Evolutionary conservation across 31 red algal genomes (phyloP).

Genomic region (Bonnemaisonia californica): DNA sequence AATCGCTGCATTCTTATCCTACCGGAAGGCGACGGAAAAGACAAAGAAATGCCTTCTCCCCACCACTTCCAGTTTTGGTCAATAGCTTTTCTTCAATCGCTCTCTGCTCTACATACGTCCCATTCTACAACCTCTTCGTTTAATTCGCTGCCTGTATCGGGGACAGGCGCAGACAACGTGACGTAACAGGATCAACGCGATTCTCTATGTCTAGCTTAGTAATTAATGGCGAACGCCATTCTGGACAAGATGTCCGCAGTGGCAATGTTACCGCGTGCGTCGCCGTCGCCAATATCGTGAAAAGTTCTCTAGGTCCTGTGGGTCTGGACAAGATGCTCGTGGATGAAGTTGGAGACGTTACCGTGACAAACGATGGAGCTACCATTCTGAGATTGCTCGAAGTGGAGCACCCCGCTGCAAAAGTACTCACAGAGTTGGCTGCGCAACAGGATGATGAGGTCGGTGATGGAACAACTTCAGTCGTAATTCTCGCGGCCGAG

Average conservation of each 20-base stretch:
- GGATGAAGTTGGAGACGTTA: conserved; percentile 97
- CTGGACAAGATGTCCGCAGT: conserved; percentile 91
- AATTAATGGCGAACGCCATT: conserved; percentile 79
- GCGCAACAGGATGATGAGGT: conserved; percentile 97
- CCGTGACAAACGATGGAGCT: conserved; percentile 96
- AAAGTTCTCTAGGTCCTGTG: conserved; percentile 90
- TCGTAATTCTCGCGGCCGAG: conserved; percentile 96
- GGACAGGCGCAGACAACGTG: no score
- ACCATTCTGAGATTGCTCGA: conserved; percentile 91
- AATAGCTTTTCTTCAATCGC: no score
- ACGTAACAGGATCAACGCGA: no score
- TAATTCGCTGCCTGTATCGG: no score
- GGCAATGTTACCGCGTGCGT: conserved; percentile 96
- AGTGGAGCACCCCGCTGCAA: conserved; percentile 98
- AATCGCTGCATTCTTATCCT: no score
- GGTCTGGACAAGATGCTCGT: conserved; percentile 99
- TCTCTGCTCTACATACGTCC: no score
- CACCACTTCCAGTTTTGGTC: no score
- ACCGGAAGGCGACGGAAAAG: no score
- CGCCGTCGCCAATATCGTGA: conserved; percentile 96
- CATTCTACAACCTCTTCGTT: no score
- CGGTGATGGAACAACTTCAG: conserved; percentile 97
- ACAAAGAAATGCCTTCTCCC: no score
- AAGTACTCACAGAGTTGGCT: conserved; percentile 90
- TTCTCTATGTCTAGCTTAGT: conserved; percentile 28